Percentiles rank a stretch among this genome's conserved stretches.
Conservation (phyloP, 2,329 filamentous ascomycete species). For the Geosmithia flava region DNA sequence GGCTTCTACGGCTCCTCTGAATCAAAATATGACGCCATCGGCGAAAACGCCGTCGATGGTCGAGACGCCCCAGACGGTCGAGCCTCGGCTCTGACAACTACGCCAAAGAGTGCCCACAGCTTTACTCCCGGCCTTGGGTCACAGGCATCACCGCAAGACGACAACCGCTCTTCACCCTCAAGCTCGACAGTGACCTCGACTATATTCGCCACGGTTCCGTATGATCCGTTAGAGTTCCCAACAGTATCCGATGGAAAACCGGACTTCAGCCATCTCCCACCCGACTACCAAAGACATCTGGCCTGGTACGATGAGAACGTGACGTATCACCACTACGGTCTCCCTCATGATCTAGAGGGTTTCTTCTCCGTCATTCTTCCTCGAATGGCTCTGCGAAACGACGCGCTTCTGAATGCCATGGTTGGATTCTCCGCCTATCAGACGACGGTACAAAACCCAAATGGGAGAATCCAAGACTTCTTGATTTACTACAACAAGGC, state of each 20-base stretch:
- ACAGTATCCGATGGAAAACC: constrained; percentile 11
- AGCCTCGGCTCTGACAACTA: neutral
- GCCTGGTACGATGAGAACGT: constrained; percentile 68
- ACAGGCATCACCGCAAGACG: constrained; percentile 40
- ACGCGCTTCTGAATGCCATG: constrained; percentile 74
- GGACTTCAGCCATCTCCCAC: constrained; percentile 47
- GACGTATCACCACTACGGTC: constrained; percentile 70
- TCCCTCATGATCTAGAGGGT: constrained; percentile 56
- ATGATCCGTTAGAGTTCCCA: constrained; percentile 12
- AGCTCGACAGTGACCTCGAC: constrained; percentile 25
- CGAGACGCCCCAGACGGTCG: neutral
- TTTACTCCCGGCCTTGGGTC: constrained; percentile 15
- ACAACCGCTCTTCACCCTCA: constrained; percentile 38
- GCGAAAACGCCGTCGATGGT: no score
- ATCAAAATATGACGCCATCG: neutral
- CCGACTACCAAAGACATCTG: constrained; percentile 67
- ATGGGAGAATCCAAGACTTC: constrained; percentile 69
- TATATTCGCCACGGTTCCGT: constrained; percentile 14
- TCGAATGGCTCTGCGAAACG: constrained; percentile 57
- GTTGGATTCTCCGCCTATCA: constrained; percentile 87
- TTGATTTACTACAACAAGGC: constrained; percentile 85
- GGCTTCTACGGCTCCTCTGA: neutral
- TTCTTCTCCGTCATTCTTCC: constrained; percentile 66
- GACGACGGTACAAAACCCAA: constrained; percentile 55
- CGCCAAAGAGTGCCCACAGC: neutral